phyloP scores from a whole-genome alignment of 2,329 filamentous ascomycete species.

The Aspergillus eucalypticola region DNA sequence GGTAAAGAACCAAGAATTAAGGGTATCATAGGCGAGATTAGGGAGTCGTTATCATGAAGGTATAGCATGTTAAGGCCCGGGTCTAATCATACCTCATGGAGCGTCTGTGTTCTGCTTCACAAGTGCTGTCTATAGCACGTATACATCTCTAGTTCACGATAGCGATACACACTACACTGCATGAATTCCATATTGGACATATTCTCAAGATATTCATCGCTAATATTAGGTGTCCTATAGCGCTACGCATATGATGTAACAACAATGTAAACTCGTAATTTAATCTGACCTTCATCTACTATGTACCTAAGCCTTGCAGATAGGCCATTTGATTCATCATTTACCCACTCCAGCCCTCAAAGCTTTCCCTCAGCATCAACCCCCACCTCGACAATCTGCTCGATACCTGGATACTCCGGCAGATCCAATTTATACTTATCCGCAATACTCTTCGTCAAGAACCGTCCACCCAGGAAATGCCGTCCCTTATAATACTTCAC shows the following conservation, averaged over 20 bases:
- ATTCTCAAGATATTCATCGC: neutral
- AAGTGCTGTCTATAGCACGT: constrained; percentile 3
- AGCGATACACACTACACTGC: constrained; percentile 12
- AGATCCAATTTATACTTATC: constrained; percentile 84
- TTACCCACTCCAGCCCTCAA: constrained; percentile 12
- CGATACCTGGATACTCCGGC: constrained; percentile 78
- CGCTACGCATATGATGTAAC: neutral
- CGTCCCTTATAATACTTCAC: constrained; percentile 79
- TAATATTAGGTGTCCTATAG: neutral
- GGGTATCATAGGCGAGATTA: constrained; percentile 62
- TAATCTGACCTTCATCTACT: neutral
- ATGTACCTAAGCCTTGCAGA: neutral
- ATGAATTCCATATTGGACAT: neutral
- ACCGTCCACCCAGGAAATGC: constrained; percentile 91
- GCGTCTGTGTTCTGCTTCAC: neutral
- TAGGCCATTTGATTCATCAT: neutral
- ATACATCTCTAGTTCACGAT: constrained; percentile 16
- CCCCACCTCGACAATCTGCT: constrained; percentile 81
- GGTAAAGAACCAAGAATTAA: constrained; percentile 63
- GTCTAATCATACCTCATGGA: neutral
- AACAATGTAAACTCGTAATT: neutral
- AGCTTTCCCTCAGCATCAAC: constrained; percentile 41
- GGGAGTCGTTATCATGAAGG: constrained; percentile 39
- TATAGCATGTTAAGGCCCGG: neutral
- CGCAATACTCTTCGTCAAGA: constrained; percentile 74